Percentiles rank a stretch among this genome's conserved stretches.
These are phyloP conservation scores for Fomitopsis serialis DNA, from an alignment of 768 basidiomycete genomes.

Conservation along the genomic window DNA sequence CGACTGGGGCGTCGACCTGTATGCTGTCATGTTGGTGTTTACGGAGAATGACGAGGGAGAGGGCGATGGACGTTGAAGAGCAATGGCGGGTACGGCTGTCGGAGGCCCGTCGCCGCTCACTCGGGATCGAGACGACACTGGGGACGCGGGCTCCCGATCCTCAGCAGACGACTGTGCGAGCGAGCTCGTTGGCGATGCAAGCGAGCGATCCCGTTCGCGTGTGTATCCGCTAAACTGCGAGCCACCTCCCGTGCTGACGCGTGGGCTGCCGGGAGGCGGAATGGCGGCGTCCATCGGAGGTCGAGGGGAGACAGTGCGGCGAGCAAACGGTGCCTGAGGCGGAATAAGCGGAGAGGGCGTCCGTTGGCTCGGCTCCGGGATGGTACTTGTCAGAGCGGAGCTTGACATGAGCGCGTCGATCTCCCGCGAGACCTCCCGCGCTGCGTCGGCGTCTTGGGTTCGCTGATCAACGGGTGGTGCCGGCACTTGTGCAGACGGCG, in stretches of 20 bases:
- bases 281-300: conserved; percentile 20
- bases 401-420: conserved; percentile 49
- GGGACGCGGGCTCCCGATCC: conserved; percentile 5
- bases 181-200: conserved; percentile 3
- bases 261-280: not conserved
- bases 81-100: conserved; percentile 9
- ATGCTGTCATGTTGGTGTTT: conserved; percentile 3
- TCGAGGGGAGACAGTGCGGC: conserved; percentile 33
- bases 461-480: conserved; percentile 8
- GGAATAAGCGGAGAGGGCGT: conserved; percentile 6
- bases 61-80: conserved; percentile 8
- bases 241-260: not conserved
- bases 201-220: conserved; percentile 14
- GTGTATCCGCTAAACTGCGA: conserved; percentile 2
- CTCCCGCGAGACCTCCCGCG: conserved; percentile 62
- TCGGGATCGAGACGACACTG: conserved; percentile 20
- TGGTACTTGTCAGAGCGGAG: conserved; percentile 22
- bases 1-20: not conserved
- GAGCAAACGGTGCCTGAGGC: conserved; percentile 13
- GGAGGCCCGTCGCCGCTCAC: conserved; percentile 28
- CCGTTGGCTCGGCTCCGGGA: conserved; percentile 21
- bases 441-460: conserved; percentile 57
- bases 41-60: conserved; percentile 12
- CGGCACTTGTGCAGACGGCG: not conserved
- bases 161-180: not conserved